A percentile compares a stretch with the other conserved stretches of the same genome.
Conservation (phyloP, 768 basidiomycete genomes). For the Trametes elegans region DNA sequence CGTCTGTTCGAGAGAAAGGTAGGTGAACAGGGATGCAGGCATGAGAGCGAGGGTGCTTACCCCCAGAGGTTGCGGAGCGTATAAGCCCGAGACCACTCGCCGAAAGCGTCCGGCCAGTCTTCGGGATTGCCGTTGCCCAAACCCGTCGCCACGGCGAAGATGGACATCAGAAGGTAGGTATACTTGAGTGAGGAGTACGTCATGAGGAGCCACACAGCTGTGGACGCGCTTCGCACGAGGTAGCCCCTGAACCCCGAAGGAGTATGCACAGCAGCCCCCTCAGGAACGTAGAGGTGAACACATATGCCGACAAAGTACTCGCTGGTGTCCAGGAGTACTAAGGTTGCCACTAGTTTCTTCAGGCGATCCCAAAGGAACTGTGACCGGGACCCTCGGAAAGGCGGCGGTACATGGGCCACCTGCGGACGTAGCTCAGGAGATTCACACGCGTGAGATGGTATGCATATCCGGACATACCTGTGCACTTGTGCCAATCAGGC, state of each 20-base stretch:
- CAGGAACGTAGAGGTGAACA: constrained; percentile 4
- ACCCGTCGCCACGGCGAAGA: constrained; percentile 11
- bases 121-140: not conserved
- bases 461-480: constrained; percentile 13
- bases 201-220: not conserved
- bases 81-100: constrained; percentile 19
- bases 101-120: constrained; percentile 22
- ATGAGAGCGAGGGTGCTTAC: not conserved
- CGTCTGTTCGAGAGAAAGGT: constrained; percentile 7
- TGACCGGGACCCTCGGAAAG: not conserved
- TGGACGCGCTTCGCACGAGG: not conserved
- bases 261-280: not conserved
- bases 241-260: not conserved
- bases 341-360: constrained; percentile 1
- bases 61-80: constrained; percentile 24
- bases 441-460: not conserved
- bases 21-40: no score
- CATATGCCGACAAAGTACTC: constrained; percentile 6
- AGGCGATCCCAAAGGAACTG: constrained; percentile 7
- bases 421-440: not conserved
- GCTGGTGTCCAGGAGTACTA: constrained; percentile 8
- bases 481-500: constrained; percentile 21
- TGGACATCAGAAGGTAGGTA: constrained; percentile 1
- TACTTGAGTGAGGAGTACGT: constrained; percentile 13
- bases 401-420: constrained; percentile 15